These are phyloP conservation scores for Sugiyamaella sp. DNA, from an alignment of 1,139 yeast genomes.

Conservation along the genomic window DNA sequence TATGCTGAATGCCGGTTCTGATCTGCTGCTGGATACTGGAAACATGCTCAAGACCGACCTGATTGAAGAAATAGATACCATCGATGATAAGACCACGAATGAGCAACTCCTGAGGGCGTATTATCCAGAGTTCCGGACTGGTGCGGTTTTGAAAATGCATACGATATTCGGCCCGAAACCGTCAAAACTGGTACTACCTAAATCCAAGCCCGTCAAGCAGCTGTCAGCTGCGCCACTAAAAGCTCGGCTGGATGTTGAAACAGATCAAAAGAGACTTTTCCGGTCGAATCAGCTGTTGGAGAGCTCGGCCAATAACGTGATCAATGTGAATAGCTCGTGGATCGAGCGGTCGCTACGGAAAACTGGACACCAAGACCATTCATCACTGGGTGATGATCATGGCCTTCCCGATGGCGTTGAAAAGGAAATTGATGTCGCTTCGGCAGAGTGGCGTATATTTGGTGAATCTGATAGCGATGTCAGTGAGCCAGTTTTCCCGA, in stretches of 20 bases:
- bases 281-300: conserved; percentile 26
- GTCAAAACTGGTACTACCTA: conserved; percentile 53
- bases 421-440: conserved; percentile 20
- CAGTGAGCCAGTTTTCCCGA: not conserved
- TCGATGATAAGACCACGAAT: conserved; percentile 29
- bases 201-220: conserved; percentile 52
- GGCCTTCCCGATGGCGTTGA: not conserved
- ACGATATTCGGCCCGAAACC: conserved; percentile 68
- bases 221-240: conserved; percentile 61
- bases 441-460: conserved; percentile 23
- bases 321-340: conserved; percentile 21
- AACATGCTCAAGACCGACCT: conserved; percentile 17
- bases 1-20: conserved; percentile 22
- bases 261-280: conserved; percentile 44
- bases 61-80: conserved; percentile 25
- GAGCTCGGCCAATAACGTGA: not conserved
- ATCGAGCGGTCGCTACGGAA: conserved; percentile 13
- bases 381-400: not conserved
- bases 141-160: conserved; percentile 66
- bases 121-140: conserved; percentile 64
- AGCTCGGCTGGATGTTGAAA: conserved; percentile 46
- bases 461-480: conserved; percentile 3
- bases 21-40: conserved; percentile 22
- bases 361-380: not conserved
- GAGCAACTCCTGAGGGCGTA: conserved; percentile 43